Base-by-base conservation (phyloP, 345 rosid species). In the Citrus unshiu region DNA sequence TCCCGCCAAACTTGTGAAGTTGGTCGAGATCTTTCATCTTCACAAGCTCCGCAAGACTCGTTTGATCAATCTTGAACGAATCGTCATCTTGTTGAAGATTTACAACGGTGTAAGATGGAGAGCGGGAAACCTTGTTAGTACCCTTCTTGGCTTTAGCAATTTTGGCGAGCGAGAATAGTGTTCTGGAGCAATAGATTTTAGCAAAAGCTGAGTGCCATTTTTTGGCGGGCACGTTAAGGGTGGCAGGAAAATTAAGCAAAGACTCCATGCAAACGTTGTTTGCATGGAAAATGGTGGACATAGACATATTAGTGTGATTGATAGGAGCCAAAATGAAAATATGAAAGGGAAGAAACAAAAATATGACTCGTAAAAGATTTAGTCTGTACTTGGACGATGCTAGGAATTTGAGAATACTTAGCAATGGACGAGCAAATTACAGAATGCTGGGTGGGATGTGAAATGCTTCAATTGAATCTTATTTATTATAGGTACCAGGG, bases 141-240 rank as follows among this genome's bases (percentile, higher is more conserved):
- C 14, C 27, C 24, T 21, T 16, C 24, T 21, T 68, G 4, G 62
- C 39, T 5, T 27, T 3, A 0, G 79, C 2, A 0, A 14, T 59
- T 37, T 32, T 32, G 65, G 77, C 32, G 2, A 82, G 84, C 24
- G 84, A 76, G 34, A 64, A 24, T 37, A 93, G 82, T 78, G 89
- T 77, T 83, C 90, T 81, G 29, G 84, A 86, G 76, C 95, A 91
- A 65, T 87, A 86, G 68, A 93, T 83, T 39, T 81, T 80, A 13
- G 76, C 39, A 57, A 89, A 84, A 8, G 92, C 93, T 39, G 77
- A 62, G n/a, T 82, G 92, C 97, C 95, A 93, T 40, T 84, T 87
- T 49, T 84, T 85, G 74, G 51, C 70, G 61, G 90, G 29, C 73
- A 77, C 66, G 82, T 70, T 65, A 63, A 78, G 30, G 40, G 77